Conservation (phyloP, 352 stramenopile species). For the Albugo candida region DNA sequence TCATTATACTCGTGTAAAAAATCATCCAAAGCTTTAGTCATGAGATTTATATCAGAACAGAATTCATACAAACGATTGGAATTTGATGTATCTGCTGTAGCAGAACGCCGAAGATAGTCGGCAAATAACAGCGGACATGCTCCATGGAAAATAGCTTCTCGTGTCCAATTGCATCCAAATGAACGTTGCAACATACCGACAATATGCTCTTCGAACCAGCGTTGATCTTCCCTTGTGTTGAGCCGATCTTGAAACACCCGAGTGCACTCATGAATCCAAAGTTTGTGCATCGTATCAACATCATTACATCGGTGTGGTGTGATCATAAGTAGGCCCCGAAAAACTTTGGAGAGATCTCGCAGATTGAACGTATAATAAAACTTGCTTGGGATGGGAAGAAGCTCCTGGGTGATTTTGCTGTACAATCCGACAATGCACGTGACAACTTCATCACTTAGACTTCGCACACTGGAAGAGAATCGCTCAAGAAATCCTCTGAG, state of each 20-base stretch:
- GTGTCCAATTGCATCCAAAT: constrained; percentile 55
- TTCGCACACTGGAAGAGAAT: constrained; percentile 73
- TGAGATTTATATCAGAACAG: constrained; percentile 53
- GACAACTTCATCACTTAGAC: constrained; percentile 65
- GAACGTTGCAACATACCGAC: constrained; percentile 57
- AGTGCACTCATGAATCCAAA: constrained; percentile 86
- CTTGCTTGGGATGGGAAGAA: constrained; percentile 85
- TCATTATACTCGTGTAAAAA: constrained; percentile 91
- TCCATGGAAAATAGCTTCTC: constrained; percentile 75
- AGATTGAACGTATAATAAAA: constrained; percentile 93
- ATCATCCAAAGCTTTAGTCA: constrained; percentile 81
- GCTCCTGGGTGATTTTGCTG: constrained; percentile 77
- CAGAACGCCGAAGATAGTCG: constrained; percentile 81
- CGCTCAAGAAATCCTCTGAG: constrained; percentile 82
- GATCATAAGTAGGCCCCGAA: constrained; percentile 91
- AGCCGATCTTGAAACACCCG: constrained; percentile 89
- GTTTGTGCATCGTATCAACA: constrained; percentile 59
- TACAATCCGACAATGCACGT: constrained; percentile 87
- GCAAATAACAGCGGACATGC: constrained; percentile 80
- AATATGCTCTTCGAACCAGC: constrained; percentile 82
- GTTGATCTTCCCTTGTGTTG: constrained; percentile 72
- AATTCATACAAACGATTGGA: constrained; percentile 71
- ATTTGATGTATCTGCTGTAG: not conserved
- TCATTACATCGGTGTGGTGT: constrained; percentile 59
- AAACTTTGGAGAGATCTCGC: constrained; percentile 90